These are phyloP conservation scores for Dorcoceras hygrometricum DNA, from an alignment of 257 asterid genomes.

Conservation along the genomic window DNA sequence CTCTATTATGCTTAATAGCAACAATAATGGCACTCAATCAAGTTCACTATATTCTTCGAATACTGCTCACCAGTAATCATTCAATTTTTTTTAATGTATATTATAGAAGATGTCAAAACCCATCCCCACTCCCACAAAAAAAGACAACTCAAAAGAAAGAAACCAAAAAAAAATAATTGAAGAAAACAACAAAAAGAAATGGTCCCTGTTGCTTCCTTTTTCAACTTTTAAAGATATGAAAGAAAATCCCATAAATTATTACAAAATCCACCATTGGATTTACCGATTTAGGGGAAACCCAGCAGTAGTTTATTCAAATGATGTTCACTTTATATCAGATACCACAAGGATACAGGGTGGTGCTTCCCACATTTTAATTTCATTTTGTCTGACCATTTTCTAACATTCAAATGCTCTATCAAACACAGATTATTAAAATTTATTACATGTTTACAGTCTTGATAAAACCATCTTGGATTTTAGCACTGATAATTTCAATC, in stretches of 20 bases:
- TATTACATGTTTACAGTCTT: too few species aligned
- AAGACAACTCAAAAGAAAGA: slow-evolving; percentile 13
- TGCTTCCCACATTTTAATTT: too few species aligned
- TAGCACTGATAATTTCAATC: too few species aligned
- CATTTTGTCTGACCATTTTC: too few species aligned
- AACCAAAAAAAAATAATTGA: background rate
- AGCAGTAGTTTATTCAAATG: too few species aligned
- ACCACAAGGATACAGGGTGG: too few species aligned
- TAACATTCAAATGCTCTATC: too few species aligned
- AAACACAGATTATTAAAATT: too few species aligned
- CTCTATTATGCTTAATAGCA: slow-evolving; percentile 22
- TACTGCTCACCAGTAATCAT: slow-evolving; percentile 19
- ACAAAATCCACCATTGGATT: background rate
- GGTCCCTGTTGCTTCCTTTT: slow-evolving; percentile 17
- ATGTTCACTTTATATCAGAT: too few species aligned
- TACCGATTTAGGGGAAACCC: slow-evolving; percentile 2
- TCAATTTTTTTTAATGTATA: slow-evolving; percentile 3
- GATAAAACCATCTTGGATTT: too few species aligned
- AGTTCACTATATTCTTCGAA: slow-evolving; percentile 13
- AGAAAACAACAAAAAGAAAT: background rate
- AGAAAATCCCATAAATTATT: background rate
- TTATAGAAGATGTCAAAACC: slow-evolving; percentile 21
- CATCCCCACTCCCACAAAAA: slow-evolving; percentile 16
- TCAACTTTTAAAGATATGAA: slow-evolving; percentile 13
- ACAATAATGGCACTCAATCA: slow-evolving; percentile 28